A percentile compares a stretch with the other conserved stretches of the same genome.
Evolutionary conservation across 441 rosid genomes (phyloP).

Genomic region (Jatropha multifida): DNA sequence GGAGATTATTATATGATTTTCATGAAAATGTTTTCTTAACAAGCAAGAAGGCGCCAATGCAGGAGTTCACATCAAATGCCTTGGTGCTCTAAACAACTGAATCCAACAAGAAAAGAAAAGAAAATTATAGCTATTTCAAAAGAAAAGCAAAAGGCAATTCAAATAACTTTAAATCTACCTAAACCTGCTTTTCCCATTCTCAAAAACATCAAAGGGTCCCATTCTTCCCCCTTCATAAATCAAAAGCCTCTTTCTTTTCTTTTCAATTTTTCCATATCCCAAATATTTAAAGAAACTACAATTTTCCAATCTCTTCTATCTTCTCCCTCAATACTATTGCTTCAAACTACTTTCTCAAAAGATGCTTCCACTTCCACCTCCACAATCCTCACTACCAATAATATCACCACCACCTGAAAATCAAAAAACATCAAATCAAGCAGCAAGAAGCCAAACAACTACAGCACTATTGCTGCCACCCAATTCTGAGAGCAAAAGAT

Average conservation of each 20-base stretch:
- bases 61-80: neutral
- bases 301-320: constrained; percentile 26
- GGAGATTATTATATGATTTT: neutral
- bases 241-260: constrained; percentile 42
- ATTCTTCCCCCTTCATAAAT: constrained; percentile 25
- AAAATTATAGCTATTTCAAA: constrained; percentile 23
- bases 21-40: neutral
- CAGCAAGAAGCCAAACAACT: constrained; percentile 26
- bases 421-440: constrained; percentile 39
- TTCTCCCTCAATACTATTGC: constrained; percentile 27
- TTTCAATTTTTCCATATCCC: constrained; percentile 23
- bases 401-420: constrained; percentile 26
- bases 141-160: constrained; percentile 32
- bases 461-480: constrained; percentile 25
- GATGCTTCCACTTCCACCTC: constrained; percentile 35
- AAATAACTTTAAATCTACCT: constrained; percentile 33
- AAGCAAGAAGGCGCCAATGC: neutral
- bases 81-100: neutral
- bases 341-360: neutral
- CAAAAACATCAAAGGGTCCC: constrained; percentile 43
- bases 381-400: constrained; percentile 23
- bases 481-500: constrained; percentile 24
- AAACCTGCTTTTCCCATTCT: constrained; percentile 38
- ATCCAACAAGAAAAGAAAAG: neutral
- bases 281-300: constrained; percentile 25